Conservation (phyloP, 805 yeast species). For the Danielozyma ontarioensis region DNA sequence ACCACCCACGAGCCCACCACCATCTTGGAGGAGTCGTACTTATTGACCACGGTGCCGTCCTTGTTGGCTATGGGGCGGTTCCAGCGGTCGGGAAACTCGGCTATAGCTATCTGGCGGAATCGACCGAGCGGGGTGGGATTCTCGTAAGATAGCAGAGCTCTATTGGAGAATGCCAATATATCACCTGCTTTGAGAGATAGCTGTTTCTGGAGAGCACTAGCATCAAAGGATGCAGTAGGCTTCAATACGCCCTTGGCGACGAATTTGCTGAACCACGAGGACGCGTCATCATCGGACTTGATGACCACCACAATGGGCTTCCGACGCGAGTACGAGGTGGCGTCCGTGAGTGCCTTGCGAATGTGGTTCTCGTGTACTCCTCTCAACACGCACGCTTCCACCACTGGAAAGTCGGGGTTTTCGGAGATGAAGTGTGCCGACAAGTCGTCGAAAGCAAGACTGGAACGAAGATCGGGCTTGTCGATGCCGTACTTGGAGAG, state of each 20-base stretch:
- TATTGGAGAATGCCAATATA: slow-evolving; percentile 70
- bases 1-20: slow-evolving; percentile 79
- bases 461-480: slow-evolving; percentile 84
- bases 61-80: slow-evolving; percentile 31
- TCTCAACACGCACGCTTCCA: slow-evolving; percentile 68
- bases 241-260: slow-evolving; percentile 23
- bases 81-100: slow-evolving; percentile 47
- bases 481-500: slow-evolving; percentile 79
- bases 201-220: slow-evolving; percentile 7
- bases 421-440: slow-evolving; percentile 30
- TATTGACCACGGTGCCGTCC: slow-evolving; percentile 8
- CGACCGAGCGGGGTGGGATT: slow-evolving; percentile 94
- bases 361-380: slow-evolving; percentile 38
- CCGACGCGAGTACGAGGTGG: slow-evolving; percentile 46
- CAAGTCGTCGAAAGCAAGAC: slow-evolving; percentile 47
- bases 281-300: slow-evolving; percentile 30
- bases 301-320: slow-evolving; percentile 56
- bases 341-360: slow-evolving; percentile 30
- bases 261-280: slow-evolving; percentile 40
- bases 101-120: slow-evolving; percentile 69
- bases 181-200: slow-evolving; percentile 61
- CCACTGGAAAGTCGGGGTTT: slow-evolving; percentile 51
- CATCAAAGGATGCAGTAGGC: slow-evolving; percentile 10
- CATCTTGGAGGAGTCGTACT: slow-evolving; percentile 22
- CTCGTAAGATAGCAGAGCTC: slow-evolving; percentile 68